These are phyloP conservation scores for Alloteropsis angusta DNA, from an alignment of 202 grass and related monocot species.

Conservation along the genomic window DNA sequence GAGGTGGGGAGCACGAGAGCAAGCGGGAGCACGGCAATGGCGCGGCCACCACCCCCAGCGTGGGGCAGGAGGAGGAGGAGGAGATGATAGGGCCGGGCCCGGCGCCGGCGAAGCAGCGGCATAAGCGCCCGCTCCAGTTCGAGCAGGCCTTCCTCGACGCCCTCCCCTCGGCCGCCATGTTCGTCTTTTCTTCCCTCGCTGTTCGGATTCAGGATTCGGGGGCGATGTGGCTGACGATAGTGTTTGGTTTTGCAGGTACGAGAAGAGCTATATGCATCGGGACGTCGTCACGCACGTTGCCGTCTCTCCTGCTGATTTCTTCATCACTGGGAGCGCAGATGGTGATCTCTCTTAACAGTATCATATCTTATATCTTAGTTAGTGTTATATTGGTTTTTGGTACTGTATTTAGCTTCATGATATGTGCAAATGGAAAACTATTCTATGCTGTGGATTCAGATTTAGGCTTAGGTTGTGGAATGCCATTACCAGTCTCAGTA, in stretches of 20 bases:
- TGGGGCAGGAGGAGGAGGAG: constrained; percentile 33
- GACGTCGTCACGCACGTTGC: constrained; percentile 94
- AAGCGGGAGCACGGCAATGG: constrained; percentile 32
- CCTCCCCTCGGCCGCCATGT: constrained; percentile 88
- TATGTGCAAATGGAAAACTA: no score
- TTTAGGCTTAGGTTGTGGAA: background rate
- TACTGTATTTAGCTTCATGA: background rate
- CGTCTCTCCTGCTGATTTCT: constrained; percentile 68
- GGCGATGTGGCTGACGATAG: background rate
- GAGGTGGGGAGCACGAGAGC: background rate
- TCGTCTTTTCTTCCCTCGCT: background rate
- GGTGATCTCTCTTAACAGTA: constrained; percentile 26
- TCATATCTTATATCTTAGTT: background rate
- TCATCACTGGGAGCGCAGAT: constrained; percentile 87
- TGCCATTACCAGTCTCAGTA: background rate
- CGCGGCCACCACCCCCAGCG: background rate
- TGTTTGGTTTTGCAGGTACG: constrained; percentile 55
- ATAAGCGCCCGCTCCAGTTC: constrained; percentile 94
- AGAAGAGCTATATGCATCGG: constrained; percentile 99
- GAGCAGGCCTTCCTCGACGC: constrained; percentile 86
- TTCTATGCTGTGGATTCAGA: constrained; percentile 6
- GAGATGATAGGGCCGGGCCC: constrained; percentile 64
- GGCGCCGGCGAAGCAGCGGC: constrained; percentile 33
- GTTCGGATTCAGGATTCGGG: background rate
- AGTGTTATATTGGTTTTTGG: background rate